Conservation (phyloP, 371 early-diverging fungal species). For the Chytridiales sp. region DNA sequence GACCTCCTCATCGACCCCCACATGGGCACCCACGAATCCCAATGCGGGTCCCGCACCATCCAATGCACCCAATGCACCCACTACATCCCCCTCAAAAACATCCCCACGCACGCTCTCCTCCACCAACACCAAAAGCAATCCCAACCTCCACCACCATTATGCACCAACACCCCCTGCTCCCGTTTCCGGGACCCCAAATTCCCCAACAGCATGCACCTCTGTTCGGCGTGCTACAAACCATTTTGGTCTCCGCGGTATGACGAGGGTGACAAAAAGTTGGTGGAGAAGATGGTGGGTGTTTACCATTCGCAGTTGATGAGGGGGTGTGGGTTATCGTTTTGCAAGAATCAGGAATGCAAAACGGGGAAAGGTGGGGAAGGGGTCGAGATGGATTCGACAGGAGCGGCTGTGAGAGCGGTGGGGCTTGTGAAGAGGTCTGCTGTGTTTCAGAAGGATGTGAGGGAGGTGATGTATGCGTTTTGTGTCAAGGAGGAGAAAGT, state of each 20-base stretch:
- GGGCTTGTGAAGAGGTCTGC: slow-evolving; percentile 28
- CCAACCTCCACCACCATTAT: slow-evolving; percentile 44
- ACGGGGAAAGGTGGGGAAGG: slow-evolving; percentile 37
- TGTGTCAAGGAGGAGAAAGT: slow-evolving; percentile 66
- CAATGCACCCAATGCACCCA: slow-evolving; percentile 72
- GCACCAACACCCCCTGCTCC: slow-evolving; percentile 75
- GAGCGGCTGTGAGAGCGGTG: slow-evolving; percentile 55
- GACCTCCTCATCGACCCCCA: slow-evolving; percentile 63
- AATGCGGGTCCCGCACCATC: slow-evolving; percentile 84
- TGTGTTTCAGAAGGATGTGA: background rate
- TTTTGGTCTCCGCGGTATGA: slow-evolving; percentile 80
- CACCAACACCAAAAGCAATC: slow-evolving; percentile 67
- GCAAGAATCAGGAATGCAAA: slow-evolving; percentile 72
- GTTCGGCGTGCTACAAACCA: slow-evolving; percentile 78
- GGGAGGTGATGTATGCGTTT: slow-evolving; percentile 50
- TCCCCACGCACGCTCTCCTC: slow-evolving; percentile 67
- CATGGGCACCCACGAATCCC: slow-evolving; percentile 75
- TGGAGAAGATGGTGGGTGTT: slow-evolving; percentile 67
- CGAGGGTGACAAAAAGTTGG: slow-evolving; percentile 68
- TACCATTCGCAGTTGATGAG: slow-evolving; percentile 74
- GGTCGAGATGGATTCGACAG: slow-evolving; percentile 65
- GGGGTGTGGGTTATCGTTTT: slow-evolving; percentile 75
- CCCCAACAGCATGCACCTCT: slow-evolving; percentile 55
- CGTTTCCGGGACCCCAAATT: slow-evolving; percentile 41
- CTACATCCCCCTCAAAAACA: slow-evolving; percentile 76